phyloP scores from a whole-genome alignment of 495 filamentous ascomycete species.

The Neohortaea acidophila region DNA sequence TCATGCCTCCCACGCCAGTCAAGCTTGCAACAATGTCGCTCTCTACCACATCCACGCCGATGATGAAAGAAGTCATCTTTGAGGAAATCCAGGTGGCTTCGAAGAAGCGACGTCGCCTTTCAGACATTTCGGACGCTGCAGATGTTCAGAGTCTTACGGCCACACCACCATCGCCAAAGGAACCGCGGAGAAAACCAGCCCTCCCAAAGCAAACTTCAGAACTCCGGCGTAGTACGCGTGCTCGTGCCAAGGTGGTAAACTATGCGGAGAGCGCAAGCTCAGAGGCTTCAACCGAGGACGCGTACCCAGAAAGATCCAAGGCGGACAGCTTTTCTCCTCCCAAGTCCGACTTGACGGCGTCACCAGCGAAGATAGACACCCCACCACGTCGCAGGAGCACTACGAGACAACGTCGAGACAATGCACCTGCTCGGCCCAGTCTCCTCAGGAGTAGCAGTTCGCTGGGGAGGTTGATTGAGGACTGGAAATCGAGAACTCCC shows the following conservation, averaged over 20 bases:
- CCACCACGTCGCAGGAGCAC: neutral
- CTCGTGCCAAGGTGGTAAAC: constrained; percentile 9
- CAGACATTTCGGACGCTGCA: neutral
- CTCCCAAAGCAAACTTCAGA: neutral
- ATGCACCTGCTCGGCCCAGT: neutral
- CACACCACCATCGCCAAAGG: neutral
- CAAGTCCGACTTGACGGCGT: constrained; percentile 5
- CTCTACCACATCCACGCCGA: neutral
- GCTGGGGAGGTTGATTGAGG: constrained; percentile 4
- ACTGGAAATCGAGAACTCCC: constrained; percentile 2
- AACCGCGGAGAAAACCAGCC: too few species aligned
- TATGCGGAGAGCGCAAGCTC: constrained; percentile 7
- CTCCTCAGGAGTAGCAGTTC: neutral
- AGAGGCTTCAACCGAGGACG: neutral
- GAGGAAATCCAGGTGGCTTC: neutral
- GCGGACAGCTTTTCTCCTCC: neutral
- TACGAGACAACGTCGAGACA: neutral
- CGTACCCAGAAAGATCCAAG: constrained; percentile 8
- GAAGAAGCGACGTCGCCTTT: neutral
- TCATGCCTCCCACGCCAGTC: too few species aligned
- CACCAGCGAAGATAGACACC: neutral
- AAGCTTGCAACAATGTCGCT: neutral
- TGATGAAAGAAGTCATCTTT: neutral
- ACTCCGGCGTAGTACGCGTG: constrained; percentile 12
- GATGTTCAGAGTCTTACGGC: neutral